phyloP scores from a whole-genome alignment of 2,329 filamentous ascomycete genomes.

The Simplicillium aogashimaense region DNA sequence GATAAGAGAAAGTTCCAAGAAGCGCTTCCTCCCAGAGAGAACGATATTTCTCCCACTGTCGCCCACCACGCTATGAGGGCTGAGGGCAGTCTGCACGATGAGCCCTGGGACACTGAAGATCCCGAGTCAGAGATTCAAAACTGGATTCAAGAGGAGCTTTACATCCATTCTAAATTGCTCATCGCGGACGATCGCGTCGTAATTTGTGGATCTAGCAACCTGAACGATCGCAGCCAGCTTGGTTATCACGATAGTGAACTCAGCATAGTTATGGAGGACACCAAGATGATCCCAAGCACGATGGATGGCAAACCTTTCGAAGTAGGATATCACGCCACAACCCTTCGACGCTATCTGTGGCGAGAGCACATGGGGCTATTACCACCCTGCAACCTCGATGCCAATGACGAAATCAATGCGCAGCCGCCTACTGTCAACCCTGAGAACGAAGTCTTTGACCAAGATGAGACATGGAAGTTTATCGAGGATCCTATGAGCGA shows the following conservation, averaged over 20 bases:
- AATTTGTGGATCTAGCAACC: slow-evolving; percentile 78
- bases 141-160: slow-evolving; percentile 93
- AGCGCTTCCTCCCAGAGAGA: slow-evolving; percentile 25
- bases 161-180: slow-evolving; percentile 85
- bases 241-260: slow-evolving; percentile 88
- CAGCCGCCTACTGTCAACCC: slow-evolving; percentile 58
- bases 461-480: slow-evolving; percentile 51
- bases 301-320: slow-evolving; percentile 75
- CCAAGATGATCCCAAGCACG: slow-evolving; percentile 53
- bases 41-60: slow-evolving; percentile 33
- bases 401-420: slow-evolving; percentile 58
- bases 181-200: slow-evolving; percentile 82
- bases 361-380: slow-evolving; percentile 83
- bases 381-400: slow-evolving; percentile 61
- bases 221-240: slow-evolving; percentile 84
- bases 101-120: slow-evolving; percentile 64
- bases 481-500: slow-evolving; percentile 64
- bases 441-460: slow-evolving; percentile 52
- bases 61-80: slow-evolving; percentile 76
- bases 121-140: slow-evolving; percentile 70
- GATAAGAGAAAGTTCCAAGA: slow-evolving; percentile 44
- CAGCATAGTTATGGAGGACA: slow-evolving; percentile 83
- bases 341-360: slow-evolving; percentile 74
- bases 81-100: slow-evolving; percentile 48
- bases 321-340: slow-evolving; percentile 73